Conservation (phyloP, 2,329 filamentous ascomycete genomes). For the Fusarium oligoseptatum region DNA sequence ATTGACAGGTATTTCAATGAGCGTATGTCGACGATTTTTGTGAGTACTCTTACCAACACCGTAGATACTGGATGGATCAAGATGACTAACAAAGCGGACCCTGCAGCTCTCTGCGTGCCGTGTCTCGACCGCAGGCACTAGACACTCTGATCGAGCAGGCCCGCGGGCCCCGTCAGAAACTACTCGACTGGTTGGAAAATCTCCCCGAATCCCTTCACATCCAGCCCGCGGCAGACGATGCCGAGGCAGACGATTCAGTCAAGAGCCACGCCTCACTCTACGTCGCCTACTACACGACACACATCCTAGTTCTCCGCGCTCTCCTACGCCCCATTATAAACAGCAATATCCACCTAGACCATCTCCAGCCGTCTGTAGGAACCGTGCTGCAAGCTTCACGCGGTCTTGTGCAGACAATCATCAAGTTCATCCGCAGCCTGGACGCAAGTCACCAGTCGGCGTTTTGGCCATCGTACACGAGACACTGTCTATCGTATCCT, state of each 20-base stretch:
- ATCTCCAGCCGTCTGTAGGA: neutral
- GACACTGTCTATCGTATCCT: neutral
- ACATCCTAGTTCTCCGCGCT: neutral
- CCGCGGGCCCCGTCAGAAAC: neutral
- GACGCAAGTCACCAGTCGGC: neutral
- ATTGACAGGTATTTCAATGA: neutral
- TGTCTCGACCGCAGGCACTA: neutral
- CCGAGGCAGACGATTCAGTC: neutral
- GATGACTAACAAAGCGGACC: neutral
- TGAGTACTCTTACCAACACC: neutral
- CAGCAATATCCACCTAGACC: neutral
- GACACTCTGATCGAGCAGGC: neutral
- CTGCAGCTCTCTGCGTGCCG: neutral
- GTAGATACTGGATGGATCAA: neutral
- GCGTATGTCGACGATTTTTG: neutral
- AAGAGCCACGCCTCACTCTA: neutral
- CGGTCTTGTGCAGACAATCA: neutral
- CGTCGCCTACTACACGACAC: neutral
- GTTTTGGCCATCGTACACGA: neutral
- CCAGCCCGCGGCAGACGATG: neutral
- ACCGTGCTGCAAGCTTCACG: neutral
- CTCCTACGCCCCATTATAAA: neutral
- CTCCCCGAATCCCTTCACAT: neutral
- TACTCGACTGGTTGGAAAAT: neutral
- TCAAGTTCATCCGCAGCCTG: slow-evolving; percentile 1